phyloP scores from a whole-genome alignment of 768 basidiomycete genomes.

The Mycena galopus region DNA sequence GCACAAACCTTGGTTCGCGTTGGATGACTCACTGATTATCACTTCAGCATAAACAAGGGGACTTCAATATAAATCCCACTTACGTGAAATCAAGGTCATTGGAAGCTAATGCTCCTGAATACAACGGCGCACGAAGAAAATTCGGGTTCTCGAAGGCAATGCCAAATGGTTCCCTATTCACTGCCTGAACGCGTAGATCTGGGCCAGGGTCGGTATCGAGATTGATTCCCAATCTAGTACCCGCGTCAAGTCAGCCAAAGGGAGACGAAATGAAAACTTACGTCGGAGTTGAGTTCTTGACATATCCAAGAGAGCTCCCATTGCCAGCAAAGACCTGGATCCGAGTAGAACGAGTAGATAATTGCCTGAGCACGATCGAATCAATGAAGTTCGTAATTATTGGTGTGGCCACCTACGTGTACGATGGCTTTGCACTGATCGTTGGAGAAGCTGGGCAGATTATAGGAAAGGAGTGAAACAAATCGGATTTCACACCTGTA shows the following conservation, averaged over 20 bases:
- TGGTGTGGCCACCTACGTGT: constrained; percentile 8
- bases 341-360: constrained; percentile 2
- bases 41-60: neutral
- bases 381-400: neutral
- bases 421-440: constrained; percentile 17
- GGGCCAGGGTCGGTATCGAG: neutral
- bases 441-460: constrained; percentile 7
- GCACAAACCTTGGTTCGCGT: constrained; percentile 9
- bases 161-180: neutral
- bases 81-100: constrained; percentile 6
- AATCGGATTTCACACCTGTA: constrained; percentile 2
- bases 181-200: constrained; percentile 12
- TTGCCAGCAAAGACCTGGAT: constrained; percentile 28
- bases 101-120: constrained; percentile 8
- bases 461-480: neutral
- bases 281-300: constrained; percentile 15
- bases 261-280: neutral
- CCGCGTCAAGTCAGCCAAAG: neutral
- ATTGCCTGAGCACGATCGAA: neutral
- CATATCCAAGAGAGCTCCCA: constrained; percentile 26
- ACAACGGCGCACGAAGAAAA: neutral
- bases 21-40: constrained; percentile 1
- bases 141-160: neutral
- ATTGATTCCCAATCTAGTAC: constrained; percentile 15
- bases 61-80: neutral